Evolutionary conservation across 2,329 filamentous ascomycete species (phyloP).

Genomic region (Scopulariopsis brevicaulis): DNA sequence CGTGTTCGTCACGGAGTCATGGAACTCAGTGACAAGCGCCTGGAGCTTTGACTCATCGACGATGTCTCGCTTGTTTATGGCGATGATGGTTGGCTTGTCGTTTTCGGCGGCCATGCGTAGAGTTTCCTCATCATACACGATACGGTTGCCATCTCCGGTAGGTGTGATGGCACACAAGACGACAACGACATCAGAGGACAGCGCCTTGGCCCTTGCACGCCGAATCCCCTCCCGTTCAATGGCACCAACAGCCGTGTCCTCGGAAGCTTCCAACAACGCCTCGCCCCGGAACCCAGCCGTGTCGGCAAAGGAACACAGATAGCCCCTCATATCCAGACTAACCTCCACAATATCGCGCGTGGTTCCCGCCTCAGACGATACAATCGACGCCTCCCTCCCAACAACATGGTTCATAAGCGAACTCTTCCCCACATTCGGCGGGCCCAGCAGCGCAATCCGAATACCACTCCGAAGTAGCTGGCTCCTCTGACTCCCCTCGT

Average conservation of each 20-base stretch:
- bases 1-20: slow-evolving; percentile 2
- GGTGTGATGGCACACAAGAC: slow-evolving; percentile 66
- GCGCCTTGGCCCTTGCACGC: slow-evolving; percentile 68
- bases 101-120: slow-evolving; percentile 38
- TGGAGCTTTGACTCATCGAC: slow-evolving; percentile 22
- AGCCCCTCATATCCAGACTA: slow-evolving; percentile 78
- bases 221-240: slow-evolving; percentile 87
- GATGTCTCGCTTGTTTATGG: slow-evolving; percentile 53
- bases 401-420: slow-evolving; percentile 85
- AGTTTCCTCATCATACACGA: slow-evolving; percentile 43
- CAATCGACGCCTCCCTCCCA: slow-evolving; percentile 87
- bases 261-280: slow-evolving; percentile 6
- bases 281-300: slow-evolving; percentile 72
- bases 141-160: slow-evolving; percentile 22
- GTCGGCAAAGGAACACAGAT: slow-evolving; percentile 87
- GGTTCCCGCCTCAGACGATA: slow-evolving; percentile 84
- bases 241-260: slow-evolving; percentile 41
- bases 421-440: slow-evolving; percentile 92
- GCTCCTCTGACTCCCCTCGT: slow-evolving; percentile 66
- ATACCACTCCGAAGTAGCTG: slow-evolving; percentile 82
- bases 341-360: slow-evolving; percentile 92
- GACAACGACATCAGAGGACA: slow-evolving; percentile 76
- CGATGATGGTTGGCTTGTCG: slow-evolving; percentile 35
- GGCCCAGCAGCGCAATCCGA: slow-evolving; percentile 73
- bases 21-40: slow-evolving; percentile 28